Evolutionary conservation across 495 filamentous ascomycete species (phyloP).

Genomic region (Podospora conica): DNA sequence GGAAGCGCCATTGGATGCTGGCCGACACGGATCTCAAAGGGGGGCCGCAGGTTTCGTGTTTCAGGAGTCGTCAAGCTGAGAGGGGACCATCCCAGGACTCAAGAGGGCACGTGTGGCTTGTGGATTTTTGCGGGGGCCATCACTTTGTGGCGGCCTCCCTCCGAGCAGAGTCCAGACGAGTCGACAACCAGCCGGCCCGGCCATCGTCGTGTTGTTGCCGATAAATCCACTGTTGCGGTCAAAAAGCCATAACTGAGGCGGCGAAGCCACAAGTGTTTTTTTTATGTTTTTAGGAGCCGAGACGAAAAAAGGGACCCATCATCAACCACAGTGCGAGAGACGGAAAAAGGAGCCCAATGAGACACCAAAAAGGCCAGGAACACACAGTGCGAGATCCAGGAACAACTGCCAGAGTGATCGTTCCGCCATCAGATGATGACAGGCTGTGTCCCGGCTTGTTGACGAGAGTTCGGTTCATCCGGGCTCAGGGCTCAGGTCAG

Average conservation of each 20-base stretch:
- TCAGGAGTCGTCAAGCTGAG: conserved; percentile 1
- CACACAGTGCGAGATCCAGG: not conserved
- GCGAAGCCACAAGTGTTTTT: not conserved
- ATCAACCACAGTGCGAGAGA: not conserved
- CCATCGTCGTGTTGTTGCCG: not conserved
- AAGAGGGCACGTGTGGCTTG: not conserved
- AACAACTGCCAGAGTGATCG: not conserved
- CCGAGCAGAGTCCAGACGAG: too few species aligned
- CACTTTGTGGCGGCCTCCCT: not conserved
- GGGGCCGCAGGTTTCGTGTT: not conserved
- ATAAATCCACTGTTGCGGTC: not conserved
- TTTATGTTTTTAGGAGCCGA: not conserved
- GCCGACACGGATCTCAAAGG: conserved; percentile 5
- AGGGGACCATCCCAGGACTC: not conserved
- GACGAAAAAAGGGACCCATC: not conserved
- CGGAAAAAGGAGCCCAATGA: not conserved
- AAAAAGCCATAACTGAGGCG: not conserved
- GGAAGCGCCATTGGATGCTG: conserved; percentile 4
- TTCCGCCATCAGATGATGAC: not conserved
- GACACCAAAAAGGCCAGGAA: not conserved
- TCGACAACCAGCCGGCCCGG: not conserved
- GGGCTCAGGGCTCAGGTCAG: not conserved
- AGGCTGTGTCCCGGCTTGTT: not conserved
- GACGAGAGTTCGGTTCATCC: too few species aligned
- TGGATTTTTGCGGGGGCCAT: not conserved